Evolutionary conservation across 2,329 filamentous ascomycete species (phyloP), one percentile per base, ranked within the genome.

Genomic region (Stachybotrys elegans): DNA sequence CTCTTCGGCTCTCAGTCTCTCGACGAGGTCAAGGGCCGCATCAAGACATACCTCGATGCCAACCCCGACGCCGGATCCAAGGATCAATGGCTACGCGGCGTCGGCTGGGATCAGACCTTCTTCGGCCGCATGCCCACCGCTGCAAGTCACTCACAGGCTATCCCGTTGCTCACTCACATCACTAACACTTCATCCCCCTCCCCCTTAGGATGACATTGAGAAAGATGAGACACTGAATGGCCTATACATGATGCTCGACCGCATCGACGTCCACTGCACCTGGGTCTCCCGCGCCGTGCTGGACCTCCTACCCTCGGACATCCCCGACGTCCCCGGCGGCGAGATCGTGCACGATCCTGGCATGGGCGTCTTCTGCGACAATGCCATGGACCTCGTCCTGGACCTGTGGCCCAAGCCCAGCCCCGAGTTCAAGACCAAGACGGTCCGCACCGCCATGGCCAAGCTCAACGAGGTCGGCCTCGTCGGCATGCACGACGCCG

Each of bases 311-410:
- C 76, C 81, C 1, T 53, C 65, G 2, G 69, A 75, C 8, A 50
- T 76, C 21, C 66, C 72, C 2, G 71, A 76, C 44, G 60, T 82
- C 2, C 79, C 81, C 2, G 83, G 83, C 11, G 84, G 84, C 2
- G 80, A 85, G 47, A 74, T 86, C 11, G 60, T 83, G 13, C 70
- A 73, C 22, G 65, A 78, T 4, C 82, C 83, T 1, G 80, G 80
- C 0, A 70, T 75, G 54, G 83, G 84, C 34, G 82, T 87, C 9
- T 86, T 87, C 52, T 88, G 84, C 56, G 83, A 88, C 60, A 86
- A 86, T 55, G 83, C 83, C 20, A 85, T 86, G 75, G 78, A 83
- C 35, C 60, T 83, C 41, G 71, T 85, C 27, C 67, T 71, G 45
- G 62, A 68, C 3, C 53, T 77, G 16, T 83, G 79, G 68, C 81